Base-by-base conservation (phyloP, 257 asterid genomes). In the Perilla frutescens region DNA sequence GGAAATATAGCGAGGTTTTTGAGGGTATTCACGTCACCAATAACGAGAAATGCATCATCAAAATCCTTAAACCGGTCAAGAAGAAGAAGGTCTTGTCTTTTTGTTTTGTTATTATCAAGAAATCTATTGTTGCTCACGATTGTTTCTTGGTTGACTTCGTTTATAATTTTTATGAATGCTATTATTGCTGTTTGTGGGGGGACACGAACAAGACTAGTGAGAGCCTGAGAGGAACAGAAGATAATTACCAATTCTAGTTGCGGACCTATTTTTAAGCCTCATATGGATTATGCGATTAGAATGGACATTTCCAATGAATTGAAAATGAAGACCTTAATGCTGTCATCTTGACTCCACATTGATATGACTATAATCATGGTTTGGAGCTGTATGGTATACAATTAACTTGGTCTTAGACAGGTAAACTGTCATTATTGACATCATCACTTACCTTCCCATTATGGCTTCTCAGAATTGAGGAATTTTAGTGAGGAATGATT, bases 1-100 rank as follows among this genome's bases (percentile, higher is more conserved):
- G 98, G 14, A 91, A 93, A 81, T 93, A 93, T 59, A 93, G 98
- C 80, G 98, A 93, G 85, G 98, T 93, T 32, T 93, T 93, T 44
- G 96, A 93, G 80, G 98, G 98, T 41, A 74, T 91, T 75, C 96
- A 87, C 70, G 74, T 89, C 57, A 83, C 95, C 74, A 85, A 85
- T 76, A 87, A 85, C 77, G 97, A 93, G 80, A 91, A 87, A 69
- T 93, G 98, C 80, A 54, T 93, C 51, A 91, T 93, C 83, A 93
- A 93, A 74, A 93, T 93, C 65, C 98, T 93, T 51, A 93, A 93
- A 79, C 98, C 98, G 8, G 98, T 93, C 64, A 93, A 93, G 87
- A 93, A 91, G 89, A 93, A 89, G 65, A 93, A 93, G 97, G 97
- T 91, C 12, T 88, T 10, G 9, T 73, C 15, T 63, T 53, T 56